A percentile compares a stretch with the other conserved stretches of the same genome.
These are phyloP conservation scores for Radiomyces spectabilis DNA, from an alignment of 192 early-diverging fungal genomes.

Conservation along the genomic window DNA sequence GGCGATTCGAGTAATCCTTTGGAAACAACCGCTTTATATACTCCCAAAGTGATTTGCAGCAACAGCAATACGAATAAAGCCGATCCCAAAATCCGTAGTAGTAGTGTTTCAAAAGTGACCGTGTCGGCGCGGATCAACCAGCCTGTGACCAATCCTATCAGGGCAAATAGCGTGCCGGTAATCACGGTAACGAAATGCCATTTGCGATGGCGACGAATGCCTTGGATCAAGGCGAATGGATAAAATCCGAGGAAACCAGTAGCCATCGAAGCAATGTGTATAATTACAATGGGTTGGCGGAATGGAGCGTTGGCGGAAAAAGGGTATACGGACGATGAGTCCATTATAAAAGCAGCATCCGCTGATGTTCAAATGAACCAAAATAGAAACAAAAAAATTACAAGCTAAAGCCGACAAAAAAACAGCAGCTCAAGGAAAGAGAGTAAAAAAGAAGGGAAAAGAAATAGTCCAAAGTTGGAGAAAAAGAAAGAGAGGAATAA, in stretches of 20 bases:
- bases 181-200: not conserved
- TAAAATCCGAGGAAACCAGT: conserved; percentile 30
- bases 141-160: conserved; percentile 5
- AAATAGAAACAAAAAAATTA: not conserved
- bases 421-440: too few species aligned
- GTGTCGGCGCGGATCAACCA: not conserved
- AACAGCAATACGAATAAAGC: too few species aligned
- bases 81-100: too few species aligned
- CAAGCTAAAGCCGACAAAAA: not conserved
- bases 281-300: conserved; percentile 33
- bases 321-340: not conserved
- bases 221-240: conserved; percentile 32
- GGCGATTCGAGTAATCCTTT: too few species aligned
- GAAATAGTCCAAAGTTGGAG: too few species aligned
- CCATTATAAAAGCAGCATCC: too few species aligned
- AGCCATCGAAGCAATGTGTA: conserved; percentile 34
- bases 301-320: conserved; percentile 17
- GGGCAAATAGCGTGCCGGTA: not conserved
- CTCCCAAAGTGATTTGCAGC: too few species aligned
- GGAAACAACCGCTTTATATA: too few species aligned
- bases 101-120: not conserved
- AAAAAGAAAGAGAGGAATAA: too few species aligned
- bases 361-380: not conserved
- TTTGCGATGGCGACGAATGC: conserved; percentile 1
- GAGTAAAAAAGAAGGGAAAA: too few species aligned